Evolutionary conservation across 2,329 filamentous ascomycete species (phyloP), one percentile per base, ranked within the genome.

Genomic region (Hirsutella rhossiliensis): DNA sequence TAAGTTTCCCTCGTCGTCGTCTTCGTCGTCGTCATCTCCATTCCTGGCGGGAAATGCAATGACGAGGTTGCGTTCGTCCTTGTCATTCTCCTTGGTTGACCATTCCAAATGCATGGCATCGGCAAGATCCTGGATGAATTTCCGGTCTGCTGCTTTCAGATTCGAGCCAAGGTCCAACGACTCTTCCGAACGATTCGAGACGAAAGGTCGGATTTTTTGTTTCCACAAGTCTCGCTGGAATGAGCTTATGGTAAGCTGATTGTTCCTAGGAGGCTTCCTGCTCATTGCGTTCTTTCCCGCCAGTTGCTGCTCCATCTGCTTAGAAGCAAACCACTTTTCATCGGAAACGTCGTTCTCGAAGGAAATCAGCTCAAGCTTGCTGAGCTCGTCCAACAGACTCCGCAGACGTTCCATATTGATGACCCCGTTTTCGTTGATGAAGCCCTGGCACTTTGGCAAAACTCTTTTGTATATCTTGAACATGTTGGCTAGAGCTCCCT

Each of bases 401-500:
- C 78, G 77, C 47, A 98, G 69, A 45, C 92, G 79, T 49, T 82
- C 67, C 59, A 98, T 70, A 59, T 97, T 94, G 63, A 98, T 95
- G 40, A 85, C 81, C 56, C 92, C 94, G 44, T 84, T 80, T 61
- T 98, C 88, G 63, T 98, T 98, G 65, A 98, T 90, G 62, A 97
- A 98, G 5, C 92, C 92, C 45, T 87, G 85, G 56, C 87, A 83
- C 58, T 83, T 80, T 8, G 89, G 89, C 47, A 98, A 70, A 32
- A 95, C 80, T 40, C 83, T 75, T 65, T 97, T 97, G 73, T 98
- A 98, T 47, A 95, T 80, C 58, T 84, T 84, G 63, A 98, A 98
- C 92, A 98, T 98, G 59, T 92, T 82, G 20, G 90, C 87, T 63
- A 98, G 69, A 19, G 94, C 92, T 51, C 92, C 94, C 65, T 98